These are phyloP conservation scores for Trichaptum fuscoviolaceum DNA, from an alignment of 768 basidiomycete genomes.

Conservation along the genomic window DNA sequence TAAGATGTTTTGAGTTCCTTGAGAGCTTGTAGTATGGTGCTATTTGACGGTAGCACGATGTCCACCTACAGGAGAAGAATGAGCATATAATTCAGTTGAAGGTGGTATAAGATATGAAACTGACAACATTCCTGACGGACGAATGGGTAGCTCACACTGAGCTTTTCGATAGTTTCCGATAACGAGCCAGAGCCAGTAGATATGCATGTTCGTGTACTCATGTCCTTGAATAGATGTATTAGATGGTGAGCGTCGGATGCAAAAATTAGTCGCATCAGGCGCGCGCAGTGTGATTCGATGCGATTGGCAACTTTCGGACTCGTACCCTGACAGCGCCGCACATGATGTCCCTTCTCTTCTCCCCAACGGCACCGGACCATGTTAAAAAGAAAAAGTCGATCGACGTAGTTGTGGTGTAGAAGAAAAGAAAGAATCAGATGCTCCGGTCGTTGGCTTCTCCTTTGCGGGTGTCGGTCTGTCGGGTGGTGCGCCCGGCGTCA, in stretches of 20 bases:
- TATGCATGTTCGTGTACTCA: neutral
- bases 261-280: neutral
- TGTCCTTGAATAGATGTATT: neutral
- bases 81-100: neutral
- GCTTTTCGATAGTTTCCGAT: neutral
- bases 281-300: neutral
- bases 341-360: neutral
- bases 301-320: neutral
- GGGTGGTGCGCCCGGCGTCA: neutral
- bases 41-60: constrained; percentile 48
- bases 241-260: neutral
- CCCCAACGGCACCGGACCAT: neutral
- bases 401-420: neutral
- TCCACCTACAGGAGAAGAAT: constrained; percentile 43
- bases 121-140: constrained; percentile 41
- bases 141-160: constrained; percentile 32
- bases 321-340: neutral
- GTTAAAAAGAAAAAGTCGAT: neutral
- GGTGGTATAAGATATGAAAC: constrained; percentile 1
- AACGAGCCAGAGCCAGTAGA: neutral
- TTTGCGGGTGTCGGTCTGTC: neutral
- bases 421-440: neutral
- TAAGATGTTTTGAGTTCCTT: constrained; percentile 39
- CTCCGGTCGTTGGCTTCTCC: neutral
- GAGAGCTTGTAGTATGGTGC: constrained; percentile 34